Evolutionary conservation across 495 filamentous ascomycete species (phyloP), one percentile per base, ranked within the genome.

Genomic region (Talaromyces thailandensis): DNA sequence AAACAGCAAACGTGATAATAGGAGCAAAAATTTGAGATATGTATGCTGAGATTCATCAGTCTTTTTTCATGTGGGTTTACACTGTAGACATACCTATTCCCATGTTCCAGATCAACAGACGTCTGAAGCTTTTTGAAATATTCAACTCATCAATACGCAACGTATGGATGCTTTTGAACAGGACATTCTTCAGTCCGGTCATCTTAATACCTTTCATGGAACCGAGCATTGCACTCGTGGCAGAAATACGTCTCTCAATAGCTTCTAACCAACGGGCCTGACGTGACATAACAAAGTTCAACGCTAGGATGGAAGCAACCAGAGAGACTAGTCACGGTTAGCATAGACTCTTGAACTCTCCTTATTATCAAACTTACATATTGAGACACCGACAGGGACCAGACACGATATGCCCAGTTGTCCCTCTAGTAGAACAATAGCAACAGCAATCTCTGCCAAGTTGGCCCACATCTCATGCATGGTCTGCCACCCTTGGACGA

Each of bases 171-270:
- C 72, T 74, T 7, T 68, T 28, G 1, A 65, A 67, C 5, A 82
- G 58, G 2, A 48, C 56, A 3, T 68, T 62, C 29, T 75, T 75
- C 3, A 84, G 61, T 2, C 81, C 83, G 6, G 77, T 72, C 77
- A 83, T 81, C 63, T 84, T 86, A 23, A 86, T 71, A 23, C 81
- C 79, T 63, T 87, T 87, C 66, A 86, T 83, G 0, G 81, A 75
- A 11, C 79, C 71, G 4, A 88, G 67, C 73, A 84, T 80, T 0
- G 76, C 65, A 6, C 73, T 76, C 6, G 81, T 87, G 75, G 40
- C 87, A 32, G 43, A 77, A 28, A 66, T 82, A 67, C 25, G 81
- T 74, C 79, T 76, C 76, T 86, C 77, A 78, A 84, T 1, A 88
- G 78, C 55, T 83, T 66, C 62, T 32, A 80, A 77, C 81, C 81